Percentiles rank a stretch among this genome's conserved stretches.
Evolutionary conservation across 2,329 filamentous ascomycete genomes (phyloP).

Genomic region (Exophiala sp.): DNA sequence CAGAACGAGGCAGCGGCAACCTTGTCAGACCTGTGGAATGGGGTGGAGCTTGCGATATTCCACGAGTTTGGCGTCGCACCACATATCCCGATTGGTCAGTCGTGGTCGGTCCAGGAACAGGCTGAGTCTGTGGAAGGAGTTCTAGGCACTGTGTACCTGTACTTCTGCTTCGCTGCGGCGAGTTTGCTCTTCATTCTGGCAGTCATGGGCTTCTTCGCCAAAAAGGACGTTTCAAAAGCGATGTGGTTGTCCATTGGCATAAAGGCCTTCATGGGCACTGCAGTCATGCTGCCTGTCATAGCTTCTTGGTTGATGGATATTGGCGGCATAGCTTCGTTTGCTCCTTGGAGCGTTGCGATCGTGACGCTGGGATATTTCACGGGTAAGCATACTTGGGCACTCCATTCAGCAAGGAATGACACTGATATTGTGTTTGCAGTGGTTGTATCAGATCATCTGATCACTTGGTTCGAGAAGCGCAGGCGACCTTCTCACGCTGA

Average conservation of each 20-base stretch:
- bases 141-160: not conserved
- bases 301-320: not conserved
- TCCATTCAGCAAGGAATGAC: too few species aligned
- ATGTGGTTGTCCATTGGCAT: not conserved
- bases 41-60: not conserved
- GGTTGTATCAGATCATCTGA: too few species aligned
- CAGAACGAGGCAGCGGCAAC: not conserved
- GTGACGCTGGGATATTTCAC: not conserved
- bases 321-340: not conserved
- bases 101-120: not conserved
- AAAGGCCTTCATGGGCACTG: not conserved
- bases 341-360: not conserved
- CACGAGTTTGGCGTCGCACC: not conserved
- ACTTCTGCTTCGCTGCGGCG: not conserved
- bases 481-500: too few species aligned
- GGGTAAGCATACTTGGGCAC: not conserved
- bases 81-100: not conserved
- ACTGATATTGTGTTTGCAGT: too few species aligned
- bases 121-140: not conserved
- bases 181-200: not conserved
- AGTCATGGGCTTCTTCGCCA: not conserved
- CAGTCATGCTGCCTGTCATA: not conserved
- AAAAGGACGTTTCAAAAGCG: not conserved
- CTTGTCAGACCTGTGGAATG: not conserved
- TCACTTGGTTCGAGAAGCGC: too few species aligned